These are phyloP conservation scores for Phaeotremella fagi DNA, from an alignment of 768 basidiomycete species.

Conservation along the genomic window DNA sequence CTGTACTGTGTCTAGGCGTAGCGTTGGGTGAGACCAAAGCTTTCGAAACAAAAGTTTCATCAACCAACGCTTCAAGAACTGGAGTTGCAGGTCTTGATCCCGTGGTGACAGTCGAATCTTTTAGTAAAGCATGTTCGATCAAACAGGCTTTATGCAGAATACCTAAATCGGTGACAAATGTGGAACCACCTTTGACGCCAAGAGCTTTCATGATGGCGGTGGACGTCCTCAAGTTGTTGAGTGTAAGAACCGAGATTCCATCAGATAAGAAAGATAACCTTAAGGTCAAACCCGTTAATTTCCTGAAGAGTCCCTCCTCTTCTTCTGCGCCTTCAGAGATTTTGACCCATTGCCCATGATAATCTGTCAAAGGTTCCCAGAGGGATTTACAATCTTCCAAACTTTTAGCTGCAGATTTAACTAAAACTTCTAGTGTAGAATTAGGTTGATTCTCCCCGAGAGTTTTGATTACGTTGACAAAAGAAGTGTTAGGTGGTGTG, in stretches of 20 bases:
- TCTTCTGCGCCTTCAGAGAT: slow-evolving; percentile 50
- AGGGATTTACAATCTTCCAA: slow-evolving; percentile 50
- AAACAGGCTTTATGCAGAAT: slow-evolving; percentile 72
- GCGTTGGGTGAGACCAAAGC: slow-evolving; percentile 5
- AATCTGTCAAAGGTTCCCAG: slow-evolving; percentile 6
- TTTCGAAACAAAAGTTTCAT: slow-evolving; percentile 1
- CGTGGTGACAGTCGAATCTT: slow-evolving; percentile 56
- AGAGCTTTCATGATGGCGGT: slow-evolving; percentile 70
- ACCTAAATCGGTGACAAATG: slow-evolving; percentile 69
- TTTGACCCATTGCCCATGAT: slow-evolving; percentile 10
- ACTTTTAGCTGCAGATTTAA: background rate
- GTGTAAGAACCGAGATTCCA: slow-evolving; percentile 76
- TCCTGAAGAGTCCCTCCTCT: slow-evolving; percentile 60
- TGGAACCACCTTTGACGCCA: slow-evolving; percentile 60
- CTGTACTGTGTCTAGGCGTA: slow-evolving; percentile 55
- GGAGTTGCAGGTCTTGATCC: slow-evolving; percentile 49
- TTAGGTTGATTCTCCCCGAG: slow-evolving; percentile 63
- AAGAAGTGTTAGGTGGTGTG: slow-evolving; percentile 50
- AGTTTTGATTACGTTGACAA: slow-evolving; percentile 77
- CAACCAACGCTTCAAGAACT: slow-evolving; percentile 13
- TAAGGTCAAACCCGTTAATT: slow-evolving; percentile 12
- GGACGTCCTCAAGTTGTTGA: slow-evolving; percentile 71
- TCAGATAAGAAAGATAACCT: slow-evolving; percentile 73
- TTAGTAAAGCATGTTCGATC: slow-evolving; percentile 81
- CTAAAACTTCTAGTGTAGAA: slow-evolving; percentile 13